These are phyloP conservation scores for Aspergillus fumigatiaffinis DNA, from an alignment of 2,329 filamentous ascomycete species.

Conservation along the genomic window DNA sequence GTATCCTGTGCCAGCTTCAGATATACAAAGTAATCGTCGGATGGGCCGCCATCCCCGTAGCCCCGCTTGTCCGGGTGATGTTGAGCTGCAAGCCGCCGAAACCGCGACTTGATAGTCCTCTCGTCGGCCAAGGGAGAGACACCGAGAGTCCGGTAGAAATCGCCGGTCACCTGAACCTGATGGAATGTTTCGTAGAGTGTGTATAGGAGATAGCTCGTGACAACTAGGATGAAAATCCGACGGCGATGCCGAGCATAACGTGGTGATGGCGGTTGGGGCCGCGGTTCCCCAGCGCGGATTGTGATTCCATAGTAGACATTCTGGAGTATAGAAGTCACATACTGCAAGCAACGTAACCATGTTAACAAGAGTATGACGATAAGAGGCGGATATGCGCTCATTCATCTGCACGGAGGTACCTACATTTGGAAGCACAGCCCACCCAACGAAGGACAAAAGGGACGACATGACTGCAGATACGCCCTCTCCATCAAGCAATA, in stretches of 20 bases:
- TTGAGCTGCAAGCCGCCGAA: constrained; percentile 67
- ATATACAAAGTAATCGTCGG: constrained; percentile 66
- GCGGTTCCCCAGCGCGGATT: constrained; percentile 83
- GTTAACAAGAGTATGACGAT: constrained; percentile 7
- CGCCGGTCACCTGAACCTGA: constrained; percentile 65
- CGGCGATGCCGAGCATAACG: constrained; percentile 71
- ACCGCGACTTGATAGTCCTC: constrained; percentile 74
- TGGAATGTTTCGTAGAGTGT: constrained; percentile 90
- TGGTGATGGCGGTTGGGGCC: constrained; percentile 64
- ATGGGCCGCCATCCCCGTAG: constrained; percentile 30
- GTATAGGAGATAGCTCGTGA: constrained; percentile 80
- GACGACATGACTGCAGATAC: constrained; percentile 31
- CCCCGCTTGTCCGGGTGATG: constrained; percentile 80
- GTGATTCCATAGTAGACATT: constrained; percentile 80
- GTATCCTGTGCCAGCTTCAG: constrained; percentile 81
- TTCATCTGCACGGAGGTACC: constrained; percentile 18
- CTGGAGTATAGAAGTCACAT: constrained; percentile 74
- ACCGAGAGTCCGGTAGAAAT: constrained; percentile 76
- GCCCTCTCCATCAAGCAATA: not conserved
- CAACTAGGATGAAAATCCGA: constrained; percentile 77
- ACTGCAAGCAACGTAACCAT: constrained; percentile 44
- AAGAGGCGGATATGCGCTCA: not conserved
- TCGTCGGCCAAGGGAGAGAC: constrained; percentile 67
- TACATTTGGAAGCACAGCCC: constrained; percentile 61
- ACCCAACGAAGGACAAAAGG: constrained; percentile 55